Percentiles rank a stretch among this genome's conserved stretches.
Conservation (phyloP, 2,329 filamentous ascomycete genomes). For the Curvularia hawaiiensis region DNA sequence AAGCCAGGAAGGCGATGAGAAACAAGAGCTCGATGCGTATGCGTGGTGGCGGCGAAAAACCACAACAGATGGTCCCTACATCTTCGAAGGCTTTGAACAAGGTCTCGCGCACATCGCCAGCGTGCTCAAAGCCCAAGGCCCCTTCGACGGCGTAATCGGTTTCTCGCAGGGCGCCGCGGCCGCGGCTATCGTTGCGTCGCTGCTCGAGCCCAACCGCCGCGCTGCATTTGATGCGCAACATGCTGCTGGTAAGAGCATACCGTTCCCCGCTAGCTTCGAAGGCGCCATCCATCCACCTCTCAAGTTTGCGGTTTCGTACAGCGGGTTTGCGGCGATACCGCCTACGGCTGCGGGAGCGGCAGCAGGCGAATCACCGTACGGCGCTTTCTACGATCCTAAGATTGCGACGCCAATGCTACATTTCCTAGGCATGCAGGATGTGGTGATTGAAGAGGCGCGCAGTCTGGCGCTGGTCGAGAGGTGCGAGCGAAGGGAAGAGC, state of each 20-base stretch:
- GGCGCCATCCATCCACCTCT: constrained; percentile 57
- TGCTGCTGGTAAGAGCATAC: constrained; percentile 50
- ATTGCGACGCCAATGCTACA: constrained; percentile 81
- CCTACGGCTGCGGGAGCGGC: neutral
- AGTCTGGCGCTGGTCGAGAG: constrained; percentile 70
- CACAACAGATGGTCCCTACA: constrained; percentile 47
- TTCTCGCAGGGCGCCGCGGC: constrained; percentile 56
- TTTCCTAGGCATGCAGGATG: constrained; percentile 82
- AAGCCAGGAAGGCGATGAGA: constrained; percentile 34
- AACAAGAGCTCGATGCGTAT: constrained; percentile 70
- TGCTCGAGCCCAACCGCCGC: constrained; percentile 65
- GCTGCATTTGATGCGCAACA: constrained; percentile 56
- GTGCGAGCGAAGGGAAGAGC: constrained; percentile 59
- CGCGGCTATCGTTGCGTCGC: constrained; percentile 72
- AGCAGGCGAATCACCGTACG: constrained; percentile 61
- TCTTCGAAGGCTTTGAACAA: constrained; percentile 71
- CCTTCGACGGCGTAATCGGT: constrained; percentile 46
- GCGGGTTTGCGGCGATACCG: constrained; percentile 70
- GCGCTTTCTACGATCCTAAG: constrained; percentile 74
- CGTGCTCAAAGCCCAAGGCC: constrained; percentile 36
- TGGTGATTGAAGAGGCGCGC: constrained; percentile 80
- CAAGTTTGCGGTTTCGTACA: constrained; percentile 77
- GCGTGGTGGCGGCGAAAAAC: constrained; percentile 82
- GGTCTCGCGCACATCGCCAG: constrained; percentile 68
- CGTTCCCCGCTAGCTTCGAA: constrained; percentile 57